These are phyloP conservation scores for Calonectria fujianensis DNA, from an alignment of 2,329 filamentous ascomycete species.

Conservation along the genomic window DNA sequence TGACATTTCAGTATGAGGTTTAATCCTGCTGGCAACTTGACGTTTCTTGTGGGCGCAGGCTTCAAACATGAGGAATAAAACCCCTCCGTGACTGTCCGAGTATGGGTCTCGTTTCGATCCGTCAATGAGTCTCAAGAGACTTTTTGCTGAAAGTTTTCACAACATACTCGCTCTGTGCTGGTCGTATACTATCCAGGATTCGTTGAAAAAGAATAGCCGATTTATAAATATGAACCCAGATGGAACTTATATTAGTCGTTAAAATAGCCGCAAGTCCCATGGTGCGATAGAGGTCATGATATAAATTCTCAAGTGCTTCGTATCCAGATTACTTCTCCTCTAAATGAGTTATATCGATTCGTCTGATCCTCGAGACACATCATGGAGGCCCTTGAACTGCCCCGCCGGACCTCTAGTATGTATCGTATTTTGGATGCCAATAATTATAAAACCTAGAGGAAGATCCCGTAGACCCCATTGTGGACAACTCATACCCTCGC, in stretches of 20 bases:
- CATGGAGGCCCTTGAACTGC: constrained; percentile 54
- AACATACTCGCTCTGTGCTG: too few species aligned
- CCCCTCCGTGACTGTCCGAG: neutral
- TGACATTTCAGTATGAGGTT: neutral
- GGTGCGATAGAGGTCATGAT: too few species aligned
- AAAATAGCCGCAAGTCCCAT: neutral
- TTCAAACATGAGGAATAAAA: neutral
- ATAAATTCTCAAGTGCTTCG: too few species aligned
- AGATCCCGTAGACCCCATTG: constrained; percentile 40
- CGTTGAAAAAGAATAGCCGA: too few species aligned
- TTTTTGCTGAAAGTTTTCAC: neutral
- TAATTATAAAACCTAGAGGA: constrained; percentile 62
- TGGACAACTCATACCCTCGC: neutral
- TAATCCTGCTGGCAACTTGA: neutral
- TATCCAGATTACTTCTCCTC: too few species aligned
- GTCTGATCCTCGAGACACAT: constrained; percentile 63
- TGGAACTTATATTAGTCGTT: too few species aligned
- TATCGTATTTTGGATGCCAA: constrained; percentile 62
- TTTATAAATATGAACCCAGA: too few species aligned
- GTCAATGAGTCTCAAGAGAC: neutral
- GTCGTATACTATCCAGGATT: too few species aligned
- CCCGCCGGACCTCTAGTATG: constrained; percentile 51
- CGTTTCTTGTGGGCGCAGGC: neutral
- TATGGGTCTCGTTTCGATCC: neutral
- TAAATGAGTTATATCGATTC: constrained; percentile 65